phyloP scores from a whole-genome alignment of 306 rosid species.

The Ammopiptanthus mongolicus region DNA sequence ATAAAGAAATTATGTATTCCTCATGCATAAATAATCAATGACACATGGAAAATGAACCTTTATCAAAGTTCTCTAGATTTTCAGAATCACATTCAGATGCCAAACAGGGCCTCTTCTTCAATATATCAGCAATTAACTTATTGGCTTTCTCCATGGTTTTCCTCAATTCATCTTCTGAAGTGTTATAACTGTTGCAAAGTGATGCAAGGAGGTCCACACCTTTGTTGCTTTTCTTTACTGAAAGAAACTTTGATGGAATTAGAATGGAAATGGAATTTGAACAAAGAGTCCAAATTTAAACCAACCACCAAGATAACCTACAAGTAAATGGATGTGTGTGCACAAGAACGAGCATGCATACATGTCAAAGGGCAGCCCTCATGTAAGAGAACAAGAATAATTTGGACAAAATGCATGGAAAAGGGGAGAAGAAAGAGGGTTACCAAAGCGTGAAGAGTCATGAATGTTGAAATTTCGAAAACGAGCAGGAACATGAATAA shows the following conservation, averaged over 20 bases:
- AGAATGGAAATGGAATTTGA: conserved; percentile 9
- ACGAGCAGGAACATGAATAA: conserved; percentile 76
- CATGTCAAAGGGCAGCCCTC: neutral
- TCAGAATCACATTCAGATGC: conserved; percentile 71
- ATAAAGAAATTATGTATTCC: neutral
- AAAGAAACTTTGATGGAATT: conserved; percentile 19
- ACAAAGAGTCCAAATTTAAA: neutral
- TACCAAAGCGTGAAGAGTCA: conserved; percentile 76
- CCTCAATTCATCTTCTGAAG: conserved; percentile 85
- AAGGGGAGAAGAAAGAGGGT: conserved; percentile 7
- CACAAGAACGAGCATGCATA: neutral
- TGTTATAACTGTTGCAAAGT: conserved; percentile 69
- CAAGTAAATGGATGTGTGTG: neutral
- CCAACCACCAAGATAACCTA: neutral
- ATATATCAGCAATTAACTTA: conserved; percentile 59
- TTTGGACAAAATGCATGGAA: neutral
- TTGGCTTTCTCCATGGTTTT: conserved; percentile 81
- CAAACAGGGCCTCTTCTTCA: conserved; percentile 66
- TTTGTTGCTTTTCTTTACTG: conserved; percentile 69
- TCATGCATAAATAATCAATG: conserved; percentile 1
- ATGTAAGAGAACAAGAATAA: conserved; percentile 4
- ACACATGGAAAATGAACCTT: conserved; percentile 42
- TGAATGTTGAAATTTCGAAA: conserved; percentile 63
- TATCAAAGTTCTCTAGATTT: conserved; percentile 63
- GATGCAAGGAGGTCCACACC: conserved; percentile 85